A percentile compares a stretch with the other conserved stretches of the same genome.
These are phyloP conservation scores for Postia placenta DNA, from an alignment of 768 basidiomycete genomes.

Conservation along the genomic window DNA sequence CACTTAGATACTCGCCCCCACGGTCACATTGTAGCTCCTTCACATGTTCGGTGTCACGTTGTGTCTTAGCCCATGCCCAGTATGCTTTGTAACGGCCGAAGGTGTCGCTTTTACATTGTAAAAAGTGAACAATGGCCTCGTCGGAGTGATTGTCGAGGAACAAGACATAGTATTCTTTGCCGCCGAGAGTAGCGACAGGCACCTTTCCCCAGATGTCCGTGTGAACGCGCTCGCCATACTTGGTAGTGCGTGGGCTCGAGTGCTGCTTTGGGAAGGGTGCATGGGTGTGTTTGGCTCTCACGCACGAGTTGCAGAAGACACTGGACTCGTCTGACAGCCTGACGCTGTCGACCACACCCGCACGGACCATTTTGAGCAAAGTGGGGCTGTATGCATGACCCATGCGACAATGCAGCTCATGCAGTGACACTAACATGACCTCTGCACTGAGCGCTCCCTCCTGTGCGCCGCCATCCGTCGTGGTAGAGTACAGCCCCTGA, in stretches of 20 bases:
- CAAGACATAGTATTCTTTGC: no score
- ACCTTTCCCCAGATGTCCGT: constrained; percentile 41
- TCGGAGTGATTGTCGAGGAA: no score
- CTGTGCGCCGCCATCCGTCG: no score
- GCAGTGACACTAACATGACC: no score
- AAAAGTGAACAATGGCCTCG: no score
- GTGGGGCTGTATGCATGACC: not conserved
- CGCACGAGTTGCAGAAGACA: not conserved
- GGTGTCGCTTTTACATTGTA: no score
- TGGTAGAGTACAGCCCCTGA: no score
- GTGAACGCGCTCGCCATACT: constrained; percentile 32
- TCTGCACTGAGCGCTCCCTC: no score
- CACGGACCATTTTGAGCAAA: not conserved
- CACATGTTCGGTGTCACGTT: no score
- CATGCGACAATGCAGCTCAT: not conserved
- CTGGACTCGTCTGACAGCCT: not conserved
- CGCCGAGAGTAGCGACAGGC: constrained; percentile 21
- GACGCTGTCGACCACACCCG: not conserved
- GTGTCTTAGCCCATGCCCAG: no score
- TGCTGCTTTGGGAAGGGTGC: not conserved
- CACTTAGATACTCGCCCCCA: constrained; percentile 20
- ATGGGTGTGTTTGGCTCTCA: not conserved
- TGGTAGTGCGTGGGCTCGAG: constrained; percentile 14
- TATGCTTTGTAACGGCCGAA: no score
- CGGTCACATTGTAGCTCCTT: constrained; percentile 19